A percentile compares a stretch with the other conserved stretches of the same genome.
Conservation (phyloP, 345 rosid species). For the sweet orange (Citrus sinensis) region DVS_A1.0 CM039164.1:7819501-7820000, state of each 20-base stretch:
- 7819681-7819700: conserved; percentile 65
- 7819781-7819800: conserved; percentile 56
- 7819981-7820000: conserved; percentile 52
- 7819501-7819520: conserved; percentile 42
- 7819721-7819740: not conserved
- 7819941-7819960: conserved; percentile 32
- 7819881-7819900: not conserved
- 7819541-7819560: not conserved
- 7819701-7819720: not conserved
- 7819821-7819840: conserved; percentile 40
- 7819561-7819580: not conserved
- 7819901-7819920: not conserved
- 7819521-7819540: conserved; percentile 19
- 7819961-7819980: conserved; percentile 37
- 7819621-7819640: conserved; percentile 33
- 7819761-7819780: not conserved
- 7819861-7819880: conserved; percentile 35
- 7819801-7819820: conserved; percentile 42
- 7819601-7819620: conserved; percentile 37
- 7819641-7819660: conserved; percentile 50
- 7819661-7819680: conserved; percentile 63
- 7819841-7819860: conserved; percentile 38
- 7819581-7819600: not conserved
- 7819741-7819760: not conserved
- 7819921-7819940: not conserved